Percentiles rank a stretch among this genome's conserved stretches.
phyloP scores from a whole-genome alignment of 768 basidiomycete genomes.

The Mycena sanguinolenta region DNA sequence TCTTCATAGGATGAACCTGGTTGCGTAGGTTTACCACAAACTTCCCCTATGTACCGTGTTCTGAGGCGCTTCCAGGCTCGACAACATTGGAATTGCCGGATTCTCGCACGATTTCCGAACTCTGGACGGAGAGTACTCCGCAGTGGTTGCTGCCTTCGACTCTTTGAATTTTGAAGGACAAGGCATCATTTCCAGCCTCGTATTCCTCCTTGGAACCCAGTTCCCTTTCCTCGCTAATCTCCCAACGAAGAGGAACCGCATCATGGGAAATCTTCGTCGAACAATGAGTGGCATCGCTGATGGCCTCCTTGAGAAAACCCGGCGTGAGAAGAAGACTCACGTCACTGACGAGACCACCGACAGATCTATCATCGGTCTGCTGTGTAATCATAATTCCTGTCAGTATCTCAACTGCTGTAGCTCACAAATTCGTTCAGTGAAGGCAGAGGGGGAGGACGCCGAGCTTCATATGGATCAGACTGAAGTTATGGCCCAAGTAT shows the following conservation, averaged over 20 bases:
- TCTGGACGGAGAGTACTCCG: slow-evolving; percentile 50
- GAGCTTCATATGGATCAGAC: slow-evolving; percentile 41
- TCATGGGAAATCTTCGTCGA: slow-evolving; percentile 15
- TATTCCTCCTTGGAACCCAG: slow-evolving; percentile 33
- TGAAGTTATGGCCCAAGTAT: slow-evolving; percentile 47
- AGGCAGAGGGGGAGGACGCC: slow-evolving; percentile 33
- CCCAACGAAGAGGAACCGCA: slow-evolving; percentile 28
- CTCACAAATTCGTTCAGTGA: slow-evolving; percentile 30
- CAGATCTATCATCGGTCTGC: slow-evolving; percentile 34
- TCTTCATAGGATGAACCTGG: slow-evolving; percentile 53
- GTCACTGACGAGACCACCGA: slow-evolving; percentile 28
- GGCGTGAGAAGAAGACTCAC: slow-evolving; percentile 31
- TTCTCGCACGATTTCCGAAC: slow-evolving; percentile 61
- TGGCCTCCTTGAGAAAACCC: slow-evolving; percentile 26
- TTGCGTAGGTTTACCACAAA: slow-evolving; percentile 46
- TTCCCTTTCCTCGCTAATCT: slow-evolving; percentile 33
- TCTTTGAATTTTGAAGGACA: slow-evolving; percentile 33
- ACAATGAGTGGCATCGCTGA: slow-evolving; percentile 34
- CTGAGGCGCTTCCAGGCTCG: slow-evolving; percentile 47
- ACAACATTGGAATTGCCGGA: slow-evolving; percentile 60
- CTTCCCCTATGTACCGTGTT: not conserved
- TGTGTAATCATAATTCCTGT: slow-evolving; percentile 3
- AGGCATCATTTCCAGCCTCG: slow-evolving; percentile 18
- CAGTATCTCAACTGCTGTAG: too few relatives aligned
- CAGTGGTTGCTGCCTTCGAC: slow-evolving; percentile 47